Evolutionary conservation across 1,284 basidiomycete species (phyloP).

Genomic region (Trametes hirsuta): DNA sequence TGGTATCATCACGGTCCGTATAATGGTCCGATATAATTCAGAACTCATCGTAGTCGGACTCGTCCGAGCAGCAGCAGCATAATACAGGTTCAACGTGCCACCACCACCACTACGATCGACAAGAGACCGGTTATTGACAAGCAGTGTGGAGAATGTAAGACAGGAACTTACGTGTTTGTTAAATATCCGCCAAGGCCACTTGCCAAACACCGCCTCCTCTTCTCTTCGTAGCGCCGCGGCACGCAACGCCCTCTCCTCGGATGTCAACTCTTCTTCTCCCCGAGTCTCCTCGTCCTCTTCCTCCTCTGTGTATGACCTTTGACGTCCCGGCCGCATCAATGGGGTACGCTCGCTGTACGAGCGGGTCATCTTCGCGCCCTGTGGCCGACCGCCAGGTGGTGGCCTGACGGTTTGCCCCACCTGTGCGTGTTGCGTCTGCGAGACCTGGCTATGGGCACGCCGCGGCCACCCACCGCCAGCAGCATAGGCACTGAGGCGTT

Average conservation of each 20-base stretch:
- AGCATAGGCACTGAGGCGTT: slow-evolving; percentile 49
- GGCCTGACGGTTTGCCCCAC: not conserved
- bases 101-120: slow-evolving; percentile 71
- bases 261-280: slow-evolving; percentile 32
- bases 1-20: not conserved
- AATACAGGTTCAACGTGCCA: slow-evolving; percentile 67
- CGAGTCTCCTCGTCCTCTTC: slow-evolving; percentile 22
- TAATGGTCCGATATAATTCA: slow-evolving; percentile 5
- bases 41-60: slow-evolving; percentile 40
- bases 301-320: slow-evolving; percentile 19
- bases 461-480: slow-evolving; percentile 32
- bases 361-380: slow-evolving; percentile 8
- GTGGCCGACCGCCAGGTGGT: not conserved
- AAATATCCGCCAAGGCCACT: slow-evolving; percentile 66
- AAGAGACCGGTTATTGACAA: not conserved
- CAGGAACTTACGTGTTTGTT: slow-evolving; percentile 63
- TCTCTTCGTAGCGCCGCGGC: slow-evolving; percentile 36
- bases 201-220: slow-evolving; percentile 54
- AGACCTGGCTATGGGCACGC: slow-evolving; percentile 14
- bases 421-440: not conserved
- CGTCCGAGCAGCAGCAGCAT: slow-evolving; percentile 52
- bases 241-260: slow-evolving; percentile 36
- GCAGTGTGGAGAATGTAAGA: not conserved
- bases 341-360: slow-evolving; percentile 38
- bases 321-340: slow-evolving; percentile 27